Evolutionary conservation across 2,329 filamentous ascomycete species (phyloP).

Genomic region (Aspergillus pseudoglaucus): DNA sequence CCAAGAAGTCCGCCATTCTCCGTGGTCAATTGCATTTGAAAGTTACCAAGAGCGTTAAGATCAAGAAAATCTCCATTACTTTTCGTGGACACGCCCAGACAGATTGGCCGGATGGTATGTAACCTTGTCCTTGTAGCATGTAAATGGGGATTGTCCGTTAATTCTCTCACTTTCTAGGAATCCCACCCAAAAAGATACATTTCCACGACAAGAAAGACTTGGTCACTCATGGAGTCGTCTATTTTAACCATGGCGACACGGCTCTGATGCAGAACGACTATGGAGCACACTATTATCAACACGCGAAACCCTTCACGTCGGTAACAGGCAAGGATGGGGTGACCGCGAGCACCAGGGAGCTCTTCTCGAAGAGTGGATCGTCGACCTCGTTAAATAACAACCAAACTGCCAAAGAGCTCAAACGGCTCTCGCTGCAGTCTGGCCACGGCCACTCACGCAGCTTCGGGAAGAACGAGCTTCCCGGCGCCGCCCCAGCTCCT

Average conservation of each 20-base stretch:
- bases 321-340: slow-evolving; percentile 25
- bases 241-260: slow-evolving; percentile 63
- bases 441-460: slow-evolving; percentile 75
- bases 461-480: slow-evolving; percentile 71
- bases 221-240: slow-evolving; percentile 82
- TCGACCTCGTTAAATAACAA: slow-evolving; percentile 38
- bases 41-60: slow-evolving; percentile 82
- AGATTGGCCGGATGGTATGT: slow-evolving; percentile 81
- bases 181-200: slow-evolving; percentile 79
- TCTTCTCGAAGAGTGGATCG: slow-evolving; percentile 35
- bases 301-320: slow-evolving; percentile 36
- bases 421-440: slow-evolving; percentile 71
- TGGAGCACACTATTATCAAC: slow-evolving; percentile 57
- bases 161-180: slow-evolving; percentile 45
- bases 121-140: background rate
- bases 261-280: slow-evolving; percentile 51
- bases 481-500: slow-evolving; percentile 50
- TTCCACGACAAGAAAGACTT: slow-evolving; percentile 78
- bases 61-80: slow-evolving; percentile 83
- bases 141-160: slow-evolving; percentile 1
- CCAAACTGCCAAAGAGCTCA: slow-evolving; percentile 44
- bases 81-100: slow-evolving; percentile 80
- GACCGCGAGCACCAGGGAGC: slow-evolving; percentile 26
- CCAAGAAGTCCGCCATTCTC: slow-evolving; percentile 70
- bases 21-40: slow-evolving; percentile 76